Conservation (phyloP, 2,329 filamentous ascomycete species). For the Aureobasidium sp. region DNA sequence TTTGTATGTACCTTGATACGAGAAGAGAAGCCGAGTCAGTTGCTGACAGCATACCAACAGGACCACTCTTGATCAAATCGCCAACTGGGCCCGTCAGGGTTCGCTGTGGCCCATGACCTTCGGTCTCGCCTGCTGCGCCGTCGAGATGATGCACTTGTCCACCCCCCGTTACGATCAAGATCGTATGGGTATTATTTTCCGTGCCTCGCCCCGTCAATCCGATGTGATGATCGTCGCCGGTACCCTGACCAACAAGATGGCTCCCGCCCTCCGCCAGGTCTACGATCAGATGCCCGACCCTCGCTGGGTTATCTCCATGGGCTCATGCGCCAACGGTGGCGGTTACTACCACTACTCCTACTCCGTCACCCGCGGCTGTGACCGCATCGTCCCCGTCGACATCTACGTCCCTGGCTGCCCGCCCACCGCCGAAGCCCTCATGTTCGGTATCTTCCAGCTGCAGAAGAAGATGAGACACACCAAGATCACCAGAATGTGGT, state of each 20-base stretch:
- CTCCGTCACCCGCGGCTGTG: constrained; percentile 64
- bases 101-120: constrained; percentile 88
- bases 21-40: neutral
- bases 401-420: constrained; percentile 70
- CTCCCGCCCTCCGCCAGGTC: constrained; percentile 73
- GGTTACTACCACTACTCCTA: constrained; percentile 83
- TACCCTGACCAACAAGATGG: constrained; percentile 95
- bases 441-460: constrained; percentile 61
- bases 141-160: constrained; percentile 90
- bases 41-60: constrained; percentile 34
- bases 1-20: constrained; percentile 51
- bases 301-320: constrained; percentile 76
- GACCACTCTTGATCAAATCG: constrained; percentile 67
- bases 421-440: constrained; percentile 43
- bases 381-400: constrained; percentile 70
- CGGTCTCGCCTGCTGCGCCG: constrained; percentile 77
- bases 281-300: constrained; percentile 94
- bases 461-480: constrained; percentile 65
- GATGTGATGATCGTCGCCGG: constrained; percentile 93
- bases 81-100: constrained; percentile 77
- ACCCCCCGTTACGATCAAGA: constrained; percentile 86
- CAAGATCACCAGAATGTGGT: constrained; percentile 48
- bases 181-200: constrained; percentile 82
- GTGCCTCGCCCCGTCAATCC: constrained; percentile 76
- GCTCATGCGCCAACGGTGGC: constrained; percentile 74